Percentiles rank a stretch among this genome's conserved stretches.
Conservation (phyloP, 2,329 filamentous ascomycete genomes). For the Didymellaceae sp. region DNA sequence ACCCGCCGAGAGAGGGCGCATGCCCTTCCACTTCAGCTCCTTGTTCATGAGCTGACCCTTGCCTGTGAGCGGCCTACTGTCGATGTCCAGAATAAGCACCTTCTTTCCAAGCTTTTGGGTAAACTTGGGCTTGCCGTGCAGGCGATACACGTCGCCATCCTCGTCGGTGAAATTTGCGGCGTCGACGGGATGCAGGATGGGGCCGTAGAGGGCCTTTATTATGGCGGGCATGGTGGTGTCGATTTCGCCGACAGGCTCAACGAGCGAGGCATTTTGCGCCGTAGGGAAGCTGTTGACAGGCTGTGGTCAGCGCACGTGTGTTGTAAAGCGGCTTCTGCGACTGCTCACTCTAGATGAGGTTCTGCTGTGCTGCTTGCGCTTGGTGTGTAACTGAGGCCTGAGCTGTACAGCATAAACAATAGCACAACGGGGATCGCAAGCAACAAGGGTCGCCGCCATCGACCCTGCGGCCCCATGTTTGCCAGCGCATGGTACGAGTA, state of each 20-base stretch:
- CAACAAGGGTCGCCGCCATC: slow-evolving; percentile 45
- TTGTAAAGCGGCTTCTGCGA: background rate
- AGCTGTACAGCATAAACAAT: slow-evolving; percentile 41
- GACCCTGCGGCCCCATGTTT: slow-evolving; percentile 43
- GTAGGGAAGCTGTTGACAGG: slow-evolving; percentile 28
- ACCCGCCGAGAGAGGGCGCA: slow-evolving; percentile 46
- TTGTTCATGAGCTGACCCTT: slow-evolving; percentile 46
- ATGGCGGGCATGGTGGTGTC: slow-evolving; percentile 46
- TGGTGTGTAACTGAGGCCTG: slow-evolving; percentile 32
- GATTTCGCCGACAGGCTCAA: too few species aligned
- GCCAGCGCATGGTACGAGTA: slow-evolving; percentile 41
- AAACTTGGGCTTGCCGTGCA: slow-evolving; percentile 41
- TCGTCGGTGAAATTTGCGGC: slow-evolving; percentile 48
- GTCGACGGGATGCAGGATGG: slow-evolving; percentile 45
- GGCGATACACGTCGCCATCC: slow-evolving; percentile 43
- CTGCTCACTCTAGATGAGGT: slow-evolving; percentile 30
- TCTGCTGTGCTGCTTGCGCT: slow-evolving; percentile 23
- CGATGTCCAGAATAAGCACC: slow-evolving; percentile 48
- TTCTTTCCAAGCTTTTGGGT: slow-evolving; percentile 46
- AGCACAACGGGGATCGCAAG: slow-evolving; percentile 41
- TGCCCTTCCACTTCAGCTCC: slow-evolving; percentile 47
- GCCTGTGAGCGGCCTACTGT: slow-evolving; percentile 45
- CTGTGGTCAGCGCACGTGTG: slow-evolving; percentile 7
- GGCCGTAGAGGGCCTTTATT: slow-evolving; percentile 47
- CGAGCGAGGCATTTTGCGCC: slow-evolving; percentile 35